phyloP scores from a whole-genome alignment of 2,329 filamentous ascomycete genomes.

The Cucurbitaria berberidis region DNA sequence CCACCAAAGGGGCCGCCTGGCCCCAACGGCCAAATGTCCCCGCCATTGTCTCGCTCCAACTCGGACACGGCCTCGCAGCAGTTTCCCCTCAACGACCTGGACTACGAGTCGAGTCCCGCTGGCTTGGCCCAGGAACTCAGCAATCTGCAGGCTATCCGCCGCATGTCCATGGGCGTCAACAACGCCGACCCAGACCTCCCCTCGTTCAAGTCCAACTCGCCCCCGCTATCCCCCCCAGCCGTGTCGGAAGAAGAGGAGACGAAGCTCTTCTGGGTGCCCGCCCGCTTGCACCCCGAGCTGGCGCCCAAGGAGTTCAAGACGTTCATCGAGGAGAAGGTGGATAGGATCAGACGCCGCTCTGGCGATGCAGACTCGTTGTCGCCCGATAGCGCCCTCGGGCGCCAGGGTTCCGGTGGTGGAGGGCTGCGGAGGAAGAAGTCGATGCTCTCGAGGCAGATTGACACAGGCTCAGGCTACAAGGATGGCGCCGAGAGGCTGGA shows the following conservation, averaged over 20 bases:
- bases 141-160: constrained; percentile 86
- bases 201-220: constrained; percentile 67
- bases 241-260: constrained; percentile 83
- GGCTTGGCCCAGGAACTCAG: constrained; percentile 91
- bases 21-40: constrained; percentile 41
- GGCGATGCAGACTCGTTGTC: constrained; percentile 68
- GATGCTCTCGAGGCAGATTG: constrained; percentile 91
- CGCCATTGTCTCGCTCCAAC: constrained; percentile 47
- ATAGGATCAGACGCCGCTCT: constrained; percentile 85
- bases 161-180: constrained; percentile 93
- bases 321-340: constrained; percentile 91
- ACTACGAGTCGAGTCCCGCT: constrained; percentile 87
- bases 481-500: constrained; percentile 84
- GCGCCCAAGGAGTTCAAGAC: constrained; percentile 96
- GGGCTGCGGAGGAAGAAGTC: constrained; percentile 87
- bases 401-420: constrained; percentile 63
- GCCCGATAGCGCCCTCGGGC: constrained; percentile 60
- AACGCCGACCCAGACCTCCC: constrained; percentile 75
- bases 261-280: constrained; percentile 92
- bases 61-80: constrained; percentile 61
- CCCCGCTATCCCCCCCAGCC: constrained; percentile 71
- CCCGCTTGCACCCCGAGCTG: constrained; percentile 89
- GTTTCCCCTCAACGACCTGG: constrained; percentile 79
- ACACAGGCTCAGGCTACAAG: constrained; percentile 75
- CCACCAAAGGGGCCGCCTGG: constrained; percentile 15